Base-by-base conservation (phyloP, 2,329 filamentous ascomycete genomes). In the Tolypocladium endophyticum region DNA sequence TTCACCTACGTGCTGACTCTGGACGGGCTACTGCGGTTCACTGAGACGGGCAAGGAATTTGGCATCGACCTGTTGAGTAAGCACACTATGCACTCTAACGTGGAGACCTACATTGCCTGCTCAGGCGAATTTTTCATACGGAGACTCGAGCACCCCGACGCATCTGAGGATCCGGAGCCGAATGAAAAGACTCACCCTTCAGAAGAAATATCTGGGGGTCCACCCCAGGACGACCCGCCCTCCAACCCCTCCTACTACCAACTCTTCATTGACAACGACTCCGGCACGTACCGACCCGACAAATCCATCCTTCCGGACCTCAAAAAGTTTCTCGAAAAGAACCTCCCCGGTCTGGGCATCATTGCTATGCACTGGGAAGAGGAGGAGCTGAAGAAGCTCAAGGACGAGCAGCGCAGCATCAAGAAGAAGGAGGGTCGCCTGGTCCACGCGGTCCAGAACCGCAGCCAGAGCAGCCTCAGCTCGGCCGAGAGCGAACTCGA, bases 61-160 rank as follows among this genome's bases (percentile, higher is more conserved):
- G 91, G 92, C 58, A 91, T 97, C 67, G 93, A 97, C 74, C 79
- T 97, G 72, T 76, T 97, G 67, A 92, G 87, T 72, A 97, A 97
- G 72, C 93, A 97, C 73, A 96, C 91, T 47, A 96, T 97, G 91
- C 93, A 97, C 76, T 93, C 90, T 64, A 87, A 97, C 72, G 92
- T 96, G 1, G 89, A 87, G 41, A 88, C 90, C 2, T 96, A 96
- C 71, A 90, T 97, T 64, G 93, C 92, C 28, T 97, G 87, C 70
- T 91, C 89, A 0, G 93, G 93, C 50, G 93, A 97, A 70, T 97
- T 97, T 73, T 94, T 97, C 71, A 82, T 97, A 63, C 84, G 91
- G 18, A 83, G 88, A 3, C 79, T 90, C 33, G 73, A 80, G 58
- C 77, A 79, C 18, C 77, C 80, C 0, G 72, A 78, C 35, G 71